Evolutionary conservation across 2,329 filamentous ascomycete genomes (phyloP), one percentile per base, ranked within the genome.

Genomic region (Penicillium sp.): DNA sequence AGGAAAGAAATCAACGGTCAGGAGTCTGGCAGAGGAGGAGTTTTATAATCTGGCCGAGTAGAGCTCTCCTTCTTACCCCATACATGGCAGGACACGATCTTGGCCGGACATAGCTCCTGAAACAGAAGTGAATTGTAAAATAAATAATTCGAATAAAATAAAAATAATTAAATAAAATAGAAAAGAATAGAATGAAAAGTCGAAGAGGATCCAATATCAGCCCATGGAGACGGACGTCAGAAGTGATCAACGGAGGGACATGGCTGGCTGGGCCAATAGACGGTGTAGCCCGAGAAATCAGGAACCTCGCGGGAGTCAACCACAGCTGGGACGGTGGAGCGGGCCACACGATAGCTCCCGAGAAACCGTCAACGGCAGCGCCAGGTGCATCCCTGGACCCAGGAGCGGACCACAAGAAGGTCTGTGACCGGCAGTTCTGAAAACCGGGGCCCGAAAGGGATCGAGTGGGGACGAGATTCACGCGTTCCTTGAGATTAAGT

Each of bases 261-360:
- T 64, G 62, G 58, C 53, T 58, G 63, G 59, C 63, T 69, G 63
- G 58, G 59, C 66, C 65, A 66, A 68, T 69, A 45, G 59, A 62
- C 45, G 56, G 53, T 53, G 52, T 54, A 54, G 50, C 57, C 53
- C 46, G 42, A 60, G 52, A 36, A 46, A 52, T 52, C 46, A 63
- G 50, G 49, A 62, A 64, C 55, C 51, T 59, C 53, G 56, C 41
- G 45, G 45, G 48, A 49, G 53, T 53, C 59, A 45, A 64, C 52
- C 45, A 59, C 63, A 68, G 66, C 64, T 67, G 63, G 65, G 54
- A 45, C 47, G 53, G 63, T 70, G 68, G 67, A 65, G 57, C 51
- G 54, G 51, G 51, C 56, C 56, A 52, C 52, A 45, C 47, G 42
- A 61, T 58, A 60, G 56, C 48, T 62, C 54, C 56, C 61, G 59